These are phyloP conservation scores for Aegilops bicornis DNA, from an alignment of 176 grass and related monocot species.

Conservation along the genomic window DNA sequence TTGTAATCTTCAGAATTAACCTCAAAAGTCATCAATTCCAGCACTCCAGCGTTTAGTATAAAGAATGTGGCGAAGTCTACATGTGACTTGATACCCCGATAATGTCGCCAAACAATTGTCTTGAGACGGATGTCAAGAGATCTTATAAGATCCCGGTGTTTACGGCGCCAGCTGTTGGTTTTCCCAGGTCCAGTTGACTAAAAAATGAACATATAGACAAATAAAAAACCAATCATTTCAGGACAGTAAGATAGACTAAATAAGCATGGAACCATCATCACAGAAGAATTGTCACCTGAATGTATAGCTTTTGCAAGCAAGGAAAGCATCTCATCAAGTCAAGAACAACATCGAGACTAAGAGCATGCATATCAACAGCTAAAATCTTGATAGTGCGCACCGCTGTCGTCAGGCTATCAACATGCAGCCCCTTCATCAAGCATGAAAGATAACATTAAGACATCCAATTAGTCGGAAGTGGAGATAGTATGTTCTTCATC, in stretches of 20 bases:
- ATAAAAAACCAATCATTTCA: neutral
- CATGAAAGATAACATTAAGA: neutral
- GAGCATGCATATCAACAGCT: neutral
- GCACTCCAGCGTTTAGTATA: neutral
- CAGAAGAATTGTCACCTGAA: neutral
- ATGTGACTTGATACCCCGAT: neutral
- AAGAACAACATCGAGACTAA: neutral
- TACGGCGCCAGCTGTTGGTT: neutral
- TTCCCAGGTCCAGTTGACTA: neutral
- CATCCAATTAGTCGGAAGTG: neutral
- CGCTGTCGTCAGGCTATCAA: neutral
- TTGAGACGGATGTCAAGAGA: neutral
- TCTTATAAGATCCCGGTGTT: neutral
- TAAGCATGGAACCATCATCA: neutral
- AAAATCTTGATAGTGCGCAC: neutral
- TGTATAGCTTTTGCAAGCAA: neutral
- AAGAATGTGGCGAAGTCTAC: neutral
- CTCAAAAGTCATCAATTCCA: neutral
- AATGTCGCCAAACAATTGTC: neutral
- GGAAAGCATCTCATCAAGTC: conserved; percentile 5
- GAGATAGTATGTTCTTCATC: neutral
- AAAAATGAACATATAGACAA: neutral
- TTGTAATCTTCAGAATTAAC: neutral
- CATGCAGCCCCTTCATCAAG: neutral
- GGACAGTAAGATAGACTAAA: neutral